phyloP scores from a whole-genome alignment of 2,329 filamentous ascomycete species.

The Lasiodiplodia hormozganensis region DNA sequence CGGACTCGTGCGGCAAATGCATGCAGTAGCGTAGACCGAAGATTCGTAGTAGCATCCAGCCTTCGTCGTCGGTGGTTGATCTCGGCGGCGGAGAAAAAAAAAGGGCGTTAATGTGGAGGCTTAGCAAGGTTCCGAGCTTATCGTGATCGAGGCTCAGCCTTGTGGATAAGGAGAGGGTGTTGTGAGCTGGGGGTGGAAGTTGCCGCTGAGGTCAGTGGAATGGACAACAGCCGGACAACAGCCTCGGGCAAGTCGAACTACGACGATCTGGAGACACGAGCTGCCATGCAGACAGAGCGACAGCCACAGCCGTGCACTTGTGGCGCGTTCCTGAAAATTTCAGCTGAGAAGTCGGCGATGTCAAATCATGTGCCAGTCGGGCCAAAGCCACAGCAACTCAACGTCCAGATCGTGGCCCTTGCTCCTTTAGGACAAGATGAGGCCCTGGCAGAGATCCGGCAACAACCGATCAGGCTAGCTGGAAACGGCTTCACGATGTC shows the following conservation, averaged over 20 bases:
- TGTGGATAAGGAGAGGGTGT: neutral
- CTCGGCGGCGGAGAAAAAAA: neutral
- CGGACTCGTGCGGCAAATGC: neutral
- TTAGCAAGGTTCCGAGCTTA: neutral
- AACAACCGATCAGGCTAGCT: conserved; percentile 4
- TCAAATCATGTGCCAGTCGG: neutral
- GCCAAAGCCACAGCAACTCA: conserved; percentile 1
- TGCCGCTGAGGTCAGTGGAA: neutral
- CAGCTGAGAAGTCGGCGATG: neutral
- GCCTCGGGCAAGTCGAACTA: neutral
- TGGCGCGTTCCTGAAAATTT: neutral
- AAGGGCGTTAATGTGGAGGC: neutral
- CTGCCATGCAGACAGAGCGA: neutral
- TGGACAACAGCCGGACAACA: neutral
- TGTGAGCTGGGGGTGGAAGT: neutral
- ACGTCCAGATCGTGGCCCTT: neutral
- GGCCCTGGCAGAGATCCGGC: neutral
- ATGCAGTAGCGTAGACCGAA: neutral
- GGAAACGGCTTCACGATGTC: neutral
- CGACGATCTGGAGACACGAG: neutral
- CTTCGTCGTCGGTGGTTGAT: neutral
- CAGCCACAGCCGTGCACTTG: conserved; percentile 1
- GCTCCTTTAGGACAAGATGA: neutral
- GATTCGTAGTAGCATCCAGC: neutral
- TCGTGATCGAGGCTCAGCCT: neutral